These are phyloP conservation scores for Camellia granthamiana DNA, from an alignment of 148 eudicot genomes.

Conservation along the genomic window DNA sequence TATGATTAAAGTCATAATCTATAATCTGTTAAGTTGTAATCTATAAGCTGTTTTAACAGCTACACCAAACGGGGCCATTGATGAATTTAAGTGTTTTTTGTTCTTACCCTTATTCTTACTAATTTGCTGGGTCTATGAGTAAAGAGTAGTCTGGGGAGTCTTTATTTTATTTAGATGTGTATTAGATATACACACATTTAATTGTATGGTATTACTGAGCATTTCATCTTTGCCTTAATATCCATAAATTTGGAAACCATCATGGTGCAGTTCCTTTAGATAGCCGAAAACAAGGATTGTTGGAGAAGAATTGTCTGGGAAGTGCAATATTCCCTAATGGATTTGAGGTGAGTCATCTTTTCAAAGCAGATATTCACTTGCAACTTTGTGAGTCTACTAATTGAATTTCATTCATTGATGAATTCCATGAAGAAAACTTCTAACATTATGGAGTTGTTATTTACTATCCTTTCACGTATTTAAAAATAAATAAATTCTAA, in stretches of 20 bases:
- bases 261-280: slow-evolving; percentile 35
- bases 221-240: slow-evolving; percentile 4
- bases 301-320: slow-evolving; percentile 39
- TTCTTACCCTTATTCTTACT: background rate
- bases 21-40: too few species aligned
- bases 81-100: too few species aligned
- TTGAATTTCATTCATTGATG: background rate
- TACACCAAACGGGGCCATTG: too few species aligned
- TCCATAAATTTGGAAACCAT: slow-evolving; percentile 11
- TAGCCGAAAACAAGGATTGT: slow-evolving; percentile 32
- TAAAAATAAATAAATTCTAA: background rate
- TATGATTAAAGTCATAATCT: too few species aligned
- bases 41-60: too few species aligned
- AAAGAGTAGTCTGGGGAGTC: background rate
- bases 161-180: background rate
- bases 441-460: background rate
- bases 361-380: background rate
- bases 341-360: slow-evolving; percentile 51
- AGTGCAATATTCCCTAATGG: slow-evolving; percentile 62
- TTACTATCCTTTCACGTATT: background rate
- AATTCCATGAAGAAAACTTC: background rate
- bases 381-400: background rate
- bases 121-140: background rate
- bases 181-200: background rate
- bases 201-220: background rate